Conservation (phyloP, 2,329 filamentous ascomycete species). For the Fusarium ramigenum region DNA sequence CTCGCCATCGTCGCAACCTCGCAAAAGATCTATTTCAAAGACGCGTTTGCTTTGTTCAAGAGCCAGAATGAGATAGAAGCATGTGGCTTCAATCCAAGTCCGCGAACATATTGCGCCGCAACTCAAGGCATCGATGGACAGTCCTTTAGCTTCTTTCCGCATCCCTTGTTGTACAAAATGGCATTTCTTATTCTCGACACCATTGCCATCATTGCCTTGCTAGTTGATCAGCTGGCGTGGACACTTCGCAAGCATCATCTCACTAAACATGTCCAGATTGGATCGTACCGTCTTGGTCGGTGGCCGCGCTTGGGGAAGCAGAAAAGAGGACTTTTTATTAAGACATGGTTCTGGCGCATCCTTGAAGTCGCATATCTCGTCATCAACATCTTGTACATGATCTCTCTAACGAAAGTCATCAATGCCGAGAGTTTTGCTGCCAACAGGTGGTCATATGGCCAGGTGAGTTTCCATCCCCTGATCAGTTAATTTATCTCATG, state of each 20-base stretch:
- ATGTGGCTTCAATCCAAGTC: constrained; percentile 51
- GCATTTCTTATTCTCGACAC: constrained; percentile 50
- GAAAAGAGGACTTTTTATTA: constrained; percentile 43
- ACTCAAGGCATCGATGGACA: constrained; percentile 48
- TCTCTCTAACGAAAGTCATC: constrained; percentile 50
- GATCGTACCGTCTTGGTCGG: constrained; percentile 46
- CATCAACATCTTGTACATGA: constrained; percentile 52
- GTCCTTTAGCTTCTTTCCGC: constrained; percentile 50
- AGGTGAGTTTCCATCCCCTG: constrained; percentile 12
- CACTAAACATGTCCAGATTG: constrained; percentile 45
- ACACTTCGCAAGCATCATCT: constrained; percentile 48
- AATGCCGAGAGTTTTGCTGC: constrained; percentile 49
- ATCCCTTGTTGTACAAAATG: constrained; percentile 51
- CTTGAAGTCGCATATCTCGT: constrained; percentile 50
- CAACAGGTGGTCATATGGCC: constrained; percentile 50
- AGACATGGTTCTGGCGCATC: constrained; percentile 48
- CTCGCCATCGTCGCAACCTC: constrained; percentile 51
- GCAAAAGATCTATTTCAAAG: constrained; percentile 49
- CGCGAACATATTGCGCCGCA: constrained; percentile 51
- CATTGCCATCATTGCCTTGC: constrained; percentile 48
- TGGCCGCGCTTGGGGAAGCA: constrained; percentile 45
- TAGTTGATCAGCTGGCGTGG: constrained; percentile 50
- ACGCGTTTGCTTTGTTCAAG: constrained; percentile 49
- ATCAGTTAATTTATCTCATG: background rate
- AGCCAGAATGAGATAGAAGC: constrained; percentile 45